phyloP scores from a whole-genome alignment of 1,284 basidiomycete genomes.

The Ceratobasidium sp. region DNA sequence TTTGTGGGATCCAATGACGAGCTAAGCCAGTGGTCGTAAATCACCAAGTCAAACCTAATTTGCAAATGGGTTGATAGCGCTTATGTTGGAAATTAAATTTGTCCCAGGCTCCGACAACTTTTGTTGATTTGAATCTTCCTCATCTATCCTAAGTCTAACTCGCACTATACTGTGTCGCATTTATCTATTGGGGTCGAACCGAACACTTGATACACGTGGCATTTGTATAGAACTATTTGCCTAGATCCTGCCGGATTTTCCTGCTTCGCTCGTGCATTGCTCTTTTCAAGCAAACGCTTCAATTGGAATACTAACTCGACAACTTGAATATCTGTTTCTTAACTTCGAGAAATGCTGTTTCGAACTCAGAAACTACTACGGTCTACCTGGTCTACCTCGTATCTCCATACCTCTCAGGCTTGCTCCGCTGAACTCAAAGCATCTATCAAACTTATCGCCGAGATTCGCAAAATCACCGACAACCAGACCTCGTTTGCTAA shows the following conservation, averaged over 20 bases:
- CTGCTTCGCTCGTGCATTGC: too few species aligned
- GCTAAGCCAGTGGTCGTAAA: too few species aligned
- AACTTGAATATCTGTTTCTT: too few species aligned
- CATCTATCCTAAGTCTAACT: too few species aligned
- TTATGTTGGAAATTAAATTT: slow-evolving; percentile 55
- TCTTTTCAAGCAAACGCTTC: neutral
- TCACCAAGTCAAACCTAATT: too few species aligned
- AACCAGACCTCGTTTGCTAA: slow-evolving; percentile 85
- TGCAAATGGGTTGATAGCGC: slow-evolving; percentile 60
- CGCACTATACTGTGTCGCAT: too few species aligned
- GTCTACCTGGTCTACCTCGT: neutral
- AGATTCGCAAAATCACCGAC: slow-evolving; percentile 80
- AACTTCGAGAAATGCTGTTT: neutral
- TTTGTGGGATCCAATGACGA: too few species aligned
- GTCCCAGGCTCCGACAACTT: neutral
- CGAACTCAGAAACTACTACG: neutral
- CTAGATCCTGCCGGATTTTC: too few species aligned
- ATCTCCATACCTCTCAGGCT: slow-evolving; percentile 34
- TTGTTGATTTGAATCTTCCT: neutral
- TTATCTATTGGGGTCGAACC: too few species aligned
- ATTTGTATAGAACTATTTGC: too few species aligned
- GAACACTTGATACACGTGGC: too few species aligned
- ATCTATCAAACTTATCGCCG: slow-evolving; percentile 82
- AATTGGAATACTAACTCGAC: too few species aligned
- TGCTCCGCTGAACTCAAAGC: slow-evolving; percentile 57